Percentiles rank a stretch among this genome's conserved stretches.
Evolutionary conservation across 352 stramenopile genomes (phyloP).

Genomic region (Halophytophthora batemanensis): DNA sequence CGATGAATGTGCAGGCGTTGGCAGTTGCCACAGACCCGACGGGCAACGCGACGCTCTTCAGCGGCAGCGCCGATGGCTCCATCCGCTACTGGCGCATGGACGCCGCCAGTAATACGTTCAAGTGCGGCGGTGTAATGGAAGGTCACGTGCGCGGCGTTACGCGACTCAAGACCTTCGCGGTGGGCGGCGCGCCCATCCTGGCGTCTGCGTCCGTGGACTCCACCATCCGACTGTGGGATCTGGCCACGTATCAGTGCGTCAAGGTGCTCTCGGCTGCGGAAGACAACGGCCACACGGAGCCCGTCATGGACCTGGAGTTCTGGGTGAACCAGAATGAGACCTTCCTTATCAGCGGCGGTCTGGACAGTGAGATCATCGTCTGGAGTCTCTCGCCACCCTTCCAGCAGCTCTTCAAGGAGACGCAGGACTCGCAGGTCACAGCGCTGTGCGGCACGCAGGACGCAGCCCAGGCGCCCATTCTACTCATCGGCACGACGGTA

Average conservation of each 20-base stretch:
- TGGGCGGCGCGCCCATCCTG: slow-evolving; percentile 61
- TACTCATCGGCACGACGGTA: slow-evolving; percentile 76
- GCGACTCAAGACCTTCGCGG: slow-evolving; percentile 78
- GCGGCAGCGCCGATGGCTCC: slow-evolving; percentile 63
- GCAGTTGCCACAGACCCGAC: slow-evolving; percentile 63
- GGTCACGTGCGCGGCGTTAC: slow-evolving; percentile 79
- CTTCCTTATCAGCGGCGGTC: slow-evolving; percentile 81
- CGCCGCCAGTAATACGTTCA: slow-evolving; percentile 60
- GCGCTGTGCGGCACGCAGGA: slow-evolving; percentile 75
- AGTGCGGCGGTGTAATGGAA: slow-evolving; percentile 71
- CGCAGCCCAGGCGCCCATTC: slow-evolving; percentile 54
- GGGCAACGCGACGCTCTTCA: slow-evolving; percentile 74
- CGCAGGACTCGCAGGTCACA: slow-evolving; percentile 70
- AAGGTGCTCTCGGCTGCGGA: slow-evolving; percentile 63
- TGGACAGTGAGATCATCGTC: slow-evolving; percentile 83
- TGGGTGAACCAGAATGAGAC: slow-evolving; percentile 83
- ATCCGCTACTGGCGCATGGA: slow-evolving; percentile 86
- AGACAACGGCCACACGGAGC: slow-evolving; percentile 73
- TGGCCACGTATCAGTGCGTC: slow-evolving; percentile 79
- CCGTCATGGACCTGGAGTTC: slow-evolving; percentile 85
- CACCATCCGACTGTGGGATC: slow-evolving; percentile 81
- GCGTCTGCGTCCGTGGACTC: slow-evolving; percentile 80
- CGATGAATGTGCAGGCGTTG: slow-evolving; percentile 68
- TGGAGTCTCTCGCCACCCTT: slow-evolving; percentile 79
- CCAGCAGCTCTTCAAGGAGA: slow-evolving; percentile 80